phyloP scores from a whole-genome alignment of 2,329 filamentous ascomycete genomes.

The Bipolaris zeicola region DNA sequence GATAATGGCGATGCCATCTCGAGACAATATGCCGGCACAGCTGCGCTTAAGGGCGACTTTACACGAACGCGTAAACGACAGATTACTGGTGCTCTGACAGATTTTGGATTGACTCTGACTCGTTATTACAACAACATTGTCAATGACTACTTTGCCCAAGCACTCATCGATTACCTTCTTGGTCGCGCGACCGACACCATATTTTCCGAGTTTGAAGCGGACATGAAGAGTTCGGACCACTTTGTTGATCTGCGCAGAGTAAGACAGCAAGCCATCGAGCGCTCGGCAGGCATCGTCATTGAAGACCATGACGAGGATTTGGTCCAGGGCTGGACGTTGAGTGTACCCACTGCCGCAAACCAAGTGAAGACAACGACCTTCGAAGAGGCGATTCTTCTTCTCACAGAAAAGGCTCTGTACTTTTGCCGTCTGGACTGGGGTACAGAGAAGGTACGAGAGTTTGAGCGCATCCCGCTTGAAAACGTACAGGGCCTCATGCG shows the following conservation, averaged over 20 bases:
- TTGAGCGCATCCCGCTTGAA: constrained; percentile 80
- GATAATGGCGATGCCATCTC: constrained; percentile 97
- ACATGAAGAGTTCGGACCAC: constrained; percentile 92
- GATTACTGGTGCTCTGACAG: constrained; percentile 87
- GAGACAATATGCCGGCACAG: constrained; percentile 93
- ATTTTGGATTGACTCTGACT: constrained; percentile 86
- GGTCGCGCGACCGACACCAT: constrained; percentile 84
- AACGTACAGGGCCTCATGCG: constrained; percentile 75
- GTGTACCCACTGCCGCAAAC: constrained; percentile 75
- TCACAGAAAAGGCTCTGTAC: constrained; percentile 86
- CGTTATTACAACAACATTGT: constrained; percentile 86
- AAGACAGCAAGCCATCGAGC: constrained; percentile 87
- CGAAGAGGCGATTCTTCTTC: constrained; percentile 83
- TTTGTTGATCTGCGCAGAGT: constrained; percentile 84
- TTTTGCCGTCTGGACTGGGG: constrained; percentile 94
- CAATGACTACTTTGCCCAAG: constrained; percentile 96
- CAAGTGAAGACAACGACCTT: constrained; percentile 72
- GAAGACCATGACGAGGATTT: constrained; percentile 78
- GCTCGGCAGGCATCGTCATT: constrained; percentile 83
- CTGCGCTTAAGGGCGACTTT: constrained; percentile 95
- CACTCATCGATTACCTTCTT: constrained; percentile 90
- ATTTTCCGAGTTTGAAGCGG: constrained; percentile 92
- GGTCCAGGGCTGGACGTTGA: constrained; percentile 85
- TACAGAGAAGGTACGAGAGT: constrained; percentile 90
- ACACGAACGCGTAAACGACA: constrained; percentile 90